Evolutionary conservation across 768 basidiomycete genomes (phyloP), one percentile per base, ranked within the genome.

Genomic region (Cytidiella melzeri): DNA sequence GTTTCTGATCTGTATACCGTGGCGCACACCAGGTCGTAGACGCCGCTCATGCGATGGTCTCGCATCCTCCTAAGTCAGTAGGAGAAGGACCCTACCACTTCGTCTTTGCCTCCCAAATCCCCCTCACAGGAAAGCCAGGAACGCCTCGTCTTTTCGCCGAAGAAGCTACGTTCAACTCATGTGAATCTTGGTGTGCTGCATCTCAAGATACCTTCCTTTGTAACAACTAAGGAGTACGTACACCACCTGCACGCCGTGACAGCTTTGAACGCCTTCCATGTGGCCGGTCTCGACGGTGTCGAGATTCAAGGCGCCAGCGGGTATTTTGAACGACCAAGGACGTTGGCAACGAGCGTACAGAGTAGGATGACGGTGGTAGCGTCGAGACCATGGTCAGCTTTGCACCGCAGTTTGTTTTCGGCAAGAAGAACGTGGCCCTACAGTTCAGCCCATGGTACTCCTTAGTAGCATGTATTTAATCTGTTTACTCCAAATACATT

Each of bases 31-130:
- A 80, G 77, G 61, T 89, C 12, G 75, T 73, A 11, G 71, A 75
- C 7, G 75, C 71, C 0, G 80, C 83, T 0, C 83, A 84, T 55
- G 72, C 71, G 2, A 70, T 73, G 37, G 72, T 75, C 71, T 0
- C 73, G 64, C 59, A 73, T 83, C n/a, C 80, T 67, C 59, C 46
- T 74, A 23, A 81, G 84, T 57, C 69, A 80, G 1, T 79, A 80
- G 72, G 80, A 41, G 70, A 73, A 39, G 64, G 69, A 45, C n/a
- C n/a, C 4, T 64, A 64, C 7, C 61, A 57, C 6, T 67, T 65
- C 53, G 60, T 68, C 44, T 60, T 67, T 7, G 61, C 69, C 3
- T 70, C 70, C 1, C 24, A 57, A 6, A 61, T 69, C 45, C 52
- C 52, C 0, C 44, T 66, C 11, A 40, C 34, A 5, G 20, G 11